Conservation (phyloP, 805 yeast genomes). For the Wickerhamiella azymoides region DNA sequence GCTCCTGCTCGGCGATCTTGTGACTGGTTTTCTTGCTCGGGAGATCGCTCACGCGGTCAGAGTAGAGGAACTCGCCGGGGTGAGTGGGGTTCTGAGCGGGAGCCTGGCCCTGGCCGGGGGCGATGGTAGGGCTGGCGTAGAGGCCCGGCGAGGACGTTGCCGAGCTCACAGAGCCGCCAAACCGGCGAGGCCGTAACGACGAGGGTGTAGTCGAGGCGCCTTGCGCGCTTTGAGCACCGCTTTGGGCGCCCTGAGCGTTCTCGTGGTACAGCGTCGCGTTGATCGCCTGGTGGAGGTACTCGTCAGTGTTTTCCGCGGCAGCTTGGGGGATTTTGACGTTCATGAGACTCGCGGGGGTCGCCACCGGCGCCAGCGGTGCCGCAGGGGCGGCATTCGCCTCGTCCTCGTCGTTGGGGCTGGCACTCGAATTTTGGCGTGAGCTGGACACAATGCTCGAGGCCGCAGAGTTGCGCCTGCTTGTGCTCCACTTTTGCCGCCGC, state of each 20-base stretch:
- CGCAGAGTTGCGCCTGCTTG: background rate
- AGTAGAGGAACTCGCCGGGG: slow-evolving; percentile 21
- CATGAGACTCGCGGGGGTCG: slow-evolving; percentile 6
- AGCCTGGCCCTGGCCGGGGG: background rate
- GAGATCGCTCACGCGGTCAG: slow-evolving; percentile 28
- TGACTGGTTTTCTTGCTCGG: slow-evolving; percentile 54
- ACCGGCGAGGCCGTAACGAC: slow-evolving; percentile 4
- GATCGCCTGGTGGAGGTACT: slow-evolving; percentile 5
- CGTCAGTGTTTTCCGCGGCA: background rate
- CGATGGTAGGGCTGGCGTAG: slow-evolving; percentile 1
- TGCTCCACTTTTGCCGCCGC: slow-evolving; percentile 1
- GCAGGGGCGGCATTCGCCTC: background rate
- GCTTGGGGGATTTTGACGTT: background rate
- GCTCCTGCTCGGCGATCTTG: slow-evolving; percentile 90
- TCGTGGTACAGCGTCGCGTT: slow-evolving; percentile 2
- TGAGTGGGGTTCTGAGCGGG: slow-evolving; percentile 29
- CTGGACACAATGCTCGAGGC: background rate
- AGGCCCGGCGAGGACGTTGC: slow-evolving; percentile 1
- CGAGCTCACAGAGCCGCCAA: background rate
- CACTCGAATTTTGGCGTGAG: background rate
- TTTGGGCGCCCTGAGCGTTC: slow-evolving; percentile 1
- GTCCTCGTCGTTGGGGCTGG: slow-evolving; percentile 6
- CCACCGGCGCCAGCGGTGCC: slow-evolving; percentile 1
- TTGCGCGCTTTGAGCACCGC: too few relatives aligned
- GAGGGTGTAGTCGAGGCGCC: slow-evolving; percentile 4